Base-by-base conservation (phyloP, 1,284 basidiomycete species). In the Sporisorium scitamineum region DNA sequence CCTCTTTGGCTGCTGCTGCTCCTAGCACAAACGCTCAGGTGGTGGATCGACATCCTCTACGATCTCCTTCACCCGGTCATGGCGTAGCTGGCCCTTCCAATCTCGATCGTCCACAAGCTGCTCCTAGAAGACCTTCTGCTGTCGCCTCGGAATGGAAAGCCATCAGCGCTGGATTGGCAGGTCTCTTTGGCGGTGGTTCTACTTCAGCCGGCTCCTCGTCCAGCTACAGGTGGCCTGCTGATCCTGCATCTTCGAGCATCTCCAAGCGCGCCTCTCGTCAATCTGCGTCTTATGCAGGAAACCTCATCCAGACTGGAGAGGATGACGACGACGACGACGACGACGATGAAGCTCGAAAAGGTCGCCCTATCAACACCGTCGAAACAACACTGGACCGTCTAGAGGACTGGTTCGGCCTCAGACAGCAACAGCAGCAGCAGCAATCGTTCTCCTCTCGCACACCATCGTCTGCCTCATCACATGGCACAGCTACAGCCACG, bases 401-500 rank as follows among this genome's bases (percentile, higher is more conserved):
- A 10, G 80, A 83, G 37, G 63, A 70, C 48, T 82, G 80, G 80
- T 80, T 83, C 26, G 81, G 81, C 5, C 61, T 83, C n/a, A 64
- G 48, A 29, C 39, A 55, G 24, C 45, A 57, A 16, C 61, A 64
- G 9, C 54, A 53, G 13, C 70, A 53, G 18, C 55, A 42, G 20
- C 70, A 53, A 37, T 41, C 41, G 39, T 24, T 20, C 27, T 31
- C 37, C 13, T 31, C 45, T 14, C 31, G 22, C 39, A 5, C 8
- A 29, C 29, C 39, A 18, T n/a, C 34, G 24, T 26, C 50, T 26
- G 8, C 42, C 6, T 26, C 52, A 20, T 27, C 29, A 47, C 44
- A 37, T 37, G 41, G 45, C 14, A 11, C 39, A 52, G n/a, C 55
- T 18, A 24, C 48, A 4, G 16, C 56, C 24, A 27, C 57, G 9